A percentile compares a stretch with the other conserved stretches of the same genome.
These are phyloP conservation scores for Terana coerulea DNA, from an alignment of 768 basidiomycete genomes.

Conservation along the genomic window DNA sequence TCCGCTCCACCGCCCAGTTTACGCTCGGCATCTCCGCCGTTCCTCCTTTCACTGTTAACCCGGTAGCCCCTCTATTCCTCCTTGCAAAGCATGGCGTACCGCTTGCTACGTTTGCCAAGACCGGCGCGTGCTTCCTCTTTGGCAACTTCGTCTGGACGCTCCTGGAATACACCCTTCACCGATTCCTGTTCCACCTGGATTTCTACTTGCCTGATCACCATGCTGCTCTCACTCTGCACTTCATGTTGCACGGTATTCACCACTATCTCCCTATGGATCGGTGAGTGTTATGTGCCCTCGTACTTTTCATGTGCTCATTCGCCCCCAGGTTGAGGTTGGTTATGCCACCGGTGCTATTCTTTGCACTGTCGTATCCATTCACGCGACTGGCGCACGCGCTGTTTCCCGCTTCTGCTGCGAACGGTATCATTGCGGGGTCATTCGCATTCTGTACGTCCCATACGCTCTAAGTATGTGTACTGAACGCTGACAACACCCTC, in stretches of 20 bases:
- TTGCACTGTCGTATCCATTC: slow-evolving; percentile 75
- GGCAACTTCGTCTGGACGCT: slow-evolving; percentile 94
- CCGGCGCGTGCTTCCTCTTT: slow-evolving; percentile 65
- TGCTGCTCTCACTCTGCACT: slow-evolving; percentile 80
- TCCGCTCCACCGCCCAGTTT: slow-evolving; percentile 83
- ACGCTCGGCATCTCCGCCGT: slow-evolving; percentile 48
- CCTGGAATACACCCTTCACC: slow-evolving; percentile 88
- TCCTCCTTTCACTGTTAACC: slow-evolving; percentile 56
- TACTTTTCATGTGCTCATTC: neutral
- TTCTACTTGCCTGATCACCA: slow-evolving; percentile 79
- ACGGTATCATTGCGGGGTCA: slow-evolving; percentile 84
- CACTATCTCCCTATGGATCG: slow-evolving; percentile 97
- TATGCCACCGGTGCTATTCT: slow-evolving; percentile 92
- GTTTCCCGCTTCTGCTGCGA: slow-evolving; percentile 83
- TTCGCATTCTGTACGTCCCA: slow-evolving; percentile 63
- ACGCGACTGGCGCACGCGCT: slow-evolving; percentile 77
- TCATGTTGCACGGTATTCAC: slow-evolving; percentile 92
- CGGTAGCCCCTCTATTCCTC: slow-evolving; percentile 49
- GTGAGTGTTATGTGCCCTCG: slow-evolving; percentile 35
- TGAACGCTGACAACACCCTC: slow-evolving; percentile 9
- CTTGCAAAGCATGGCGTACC: slow-evolving; percentile 42
- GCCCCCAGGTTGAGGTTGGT: slow-evolving; percentile 76
- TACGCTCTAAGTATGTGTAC: neutral
- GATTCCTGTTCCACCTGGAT: slow-evolving; percentile 97
- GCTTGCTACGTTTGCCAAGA: slow-evolving; percentile 46